These are phyloP conservation scores for Cercophora samala DNA, from an alignment of 495 filamentous ascomycete genomes.

Conservation along the genomic window DNA sequence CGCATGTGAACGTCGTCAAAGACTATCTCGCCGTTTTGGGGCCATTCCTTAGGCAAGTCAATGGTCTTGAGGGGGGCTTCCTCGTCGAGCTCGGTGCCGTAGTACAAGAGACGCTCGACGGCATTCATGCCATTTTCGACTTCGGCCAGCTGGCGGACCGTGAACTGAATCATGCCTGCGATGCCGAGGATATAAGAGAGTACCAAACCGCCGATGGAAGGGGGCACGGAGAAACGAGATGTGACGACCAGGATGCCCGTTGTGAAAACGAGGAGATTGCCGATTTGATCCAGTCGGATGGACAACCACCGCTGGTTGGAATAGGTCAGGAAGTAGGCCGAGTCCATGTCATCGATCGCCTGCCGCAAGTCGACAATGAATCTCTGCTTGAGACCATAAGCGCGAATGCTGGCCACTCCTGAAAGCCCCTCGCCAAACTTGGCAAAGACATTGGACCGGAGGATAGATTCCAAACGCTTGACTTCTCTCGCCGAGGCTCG, in stretches of 20 bases:
- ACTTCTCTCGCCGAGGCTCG: conserved; percentile 86
- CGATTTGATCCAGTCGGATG: conserved; percentile 77
- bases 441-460: conserved; percentile 85
- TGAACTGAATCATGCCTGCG: conserved; percentile 95
- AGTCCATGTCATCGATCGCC: conserved; percentile 85
- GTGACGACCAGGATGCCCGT: conserved; percentile 90
- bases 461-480: conserved; percentile 86
- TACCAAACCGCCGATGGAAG: conserved; percentile 81
- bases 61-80: conserved; percentile 76
- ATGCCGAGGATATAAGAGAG: conserved; percentile 90
- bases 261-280: conserved; percentile 77
- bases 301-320: conserved; percentile 92
- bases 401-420: conserved; percentile 79
- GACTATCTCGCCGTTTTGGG: conserved; percentile 76
- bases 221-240: conserved; percentile 80
- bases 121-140: conserved; percentile 98
- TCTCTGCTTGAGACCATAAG: conserved; percentile 73
- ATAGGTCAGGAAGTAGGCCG: conserved; percentile 90
- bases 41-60: conserved; percentile 70
- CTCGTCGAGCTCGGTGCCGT: conserved; percentile 80
- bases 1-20: conserved; percentile 89
- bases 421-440: conserved; percentile 85
- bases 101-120: conserved; percentile 90
- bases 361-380: conserved; percentile 66
- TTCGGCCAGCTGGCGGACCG: conserved; percentile 89